Base-by-base conservation (phyloP, 768 basidiomycete genomes). In the Cyclocybe cylindracea region DNA sequence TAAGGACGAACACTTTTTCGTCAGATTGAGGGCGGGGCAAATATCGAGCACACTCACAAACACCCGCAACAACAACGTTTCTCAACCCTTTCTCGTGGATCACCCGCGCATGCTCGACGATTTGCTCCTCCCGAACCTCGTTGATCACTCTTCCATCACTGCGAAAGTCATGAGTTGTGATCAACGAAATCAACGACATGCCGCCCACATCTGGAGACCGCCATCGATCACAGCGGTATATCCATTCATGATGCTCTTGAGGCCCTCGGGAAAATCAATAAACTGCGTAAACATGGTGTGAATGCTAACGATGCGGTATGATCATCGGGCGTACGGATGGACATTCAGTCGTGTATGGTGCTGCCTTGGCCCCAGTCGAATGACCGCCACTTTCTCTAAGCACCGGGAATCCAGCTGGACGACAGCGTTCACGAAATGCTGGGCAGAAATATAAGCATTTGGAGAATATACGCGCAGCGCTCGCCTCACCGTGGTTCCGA, bases 291-390 rank as follows among this genome's bases (percentile, higher is more conserved):
- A 70, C 62, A 37, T 40, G 10, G 14, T 9, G 11, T 70, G 61
- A 13, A 74, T 44, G 1, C 39, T 7, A 46, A 65, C 62, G 13
- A 77, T 49, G 14, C 67, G 69, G 19, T 44, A 61, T 1, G 74
- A 29, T 66, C 16, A 66, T 14, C 42, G 66, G 0, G 78, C 78
- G 70, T 54, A 82, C 84, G 0, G 85, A 78, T 9, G 84, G 85
- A 13, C 75, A 75, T 33, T 82, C 80, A n/a, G 65, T 69, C 2
- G 81, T 81, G 63, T 81, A 85, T 0, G 82, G 81, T 3, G 78
- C 81, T 41, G 82, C 83, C n/a, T n/a, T n/a, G n/a, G n/a, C n/a
- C n/a, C n/a, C 6, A 87, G 72, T 49, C 86, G 78, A 43, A 87
- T 73, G 35, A 87, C 83, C 0, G 83, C 86, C 0, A 87, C 85